Percentiles rank a stretch among this genome's conserved stretches.
phyloP scores from a whole-genome alignment of 768 basidiomycete genomes.

The Boletellus ananiceps region DNA sequence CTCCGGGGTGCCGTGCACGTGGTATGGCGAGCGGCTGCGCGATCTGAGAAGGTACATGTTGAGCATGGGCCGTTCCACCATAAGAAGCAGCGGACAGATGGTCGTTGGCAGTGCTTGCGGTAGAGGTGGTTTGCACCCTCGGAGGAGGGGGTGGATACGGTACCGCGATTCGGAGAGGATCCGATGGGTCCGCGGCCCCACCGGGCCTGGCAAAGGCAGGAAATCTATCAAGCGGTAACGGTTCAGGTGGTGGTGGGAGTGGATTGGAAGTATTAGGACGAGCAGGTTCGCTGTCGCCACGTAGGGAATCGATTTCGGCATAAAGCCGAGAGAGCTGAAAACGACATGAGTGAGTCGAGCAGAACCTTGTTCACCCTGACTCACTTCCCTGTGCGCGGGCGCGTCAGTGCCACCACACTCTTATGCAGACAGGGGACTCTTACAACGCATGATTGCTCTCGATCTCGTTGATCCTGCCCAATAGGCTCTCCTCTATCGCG shows the following conservation, averaged over 20 bases:
- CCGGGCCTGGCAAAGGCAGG: constrained; percentile 38
- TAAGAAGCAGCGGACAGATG: constrained; percentile 8
- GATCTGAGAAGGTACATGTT: constrained; percentile 11
- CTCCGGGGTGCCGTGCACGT: constrained; percentile 21
- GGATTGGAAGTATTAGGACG: constrained; percentile 42
- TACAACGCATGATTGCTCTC: constrained; percentile 27
- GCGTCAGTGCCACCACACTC: constrained; percentile 10
- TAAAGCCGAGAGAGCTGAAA: constrained; percentile 33
- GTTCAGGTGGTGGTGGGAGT: constrained; percentile 53
- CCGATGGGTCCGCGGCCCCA: constrained; percentile 16
- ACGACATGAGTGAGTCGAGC: constrained; percentile 17
- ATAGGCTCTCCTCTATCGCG: constrained; percentile 35
- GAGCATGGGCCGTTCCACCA: constrained; percentile 11
- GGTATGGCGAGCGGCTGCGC: constrained; percentile 15
- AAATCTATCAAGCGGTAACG: constrained; percentile 42
- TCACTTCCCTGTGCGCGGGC: constrained; percentile 26
- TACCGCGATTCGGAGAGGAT: constrained; percentile 18
- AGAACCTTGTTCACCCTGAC: constrained; percentile 10
- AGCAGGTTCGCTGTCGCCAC: constrained; percentile 27
- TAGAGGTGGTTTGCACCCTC: constrained; percentile 9
- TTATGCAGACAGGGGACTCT: constrained; percentile 9
- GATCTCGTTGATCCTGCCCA: constrained; percentile 31
- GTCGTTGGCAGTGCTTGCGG: constrained; percentile 10
- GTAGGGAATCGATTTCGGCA: constrained; percentile 35
- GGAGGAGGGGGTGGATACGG: constrained; percentile 29